phyloP scores from a whole-genome alignment of 345 rosid species.

The Salix brachista region DNA sequence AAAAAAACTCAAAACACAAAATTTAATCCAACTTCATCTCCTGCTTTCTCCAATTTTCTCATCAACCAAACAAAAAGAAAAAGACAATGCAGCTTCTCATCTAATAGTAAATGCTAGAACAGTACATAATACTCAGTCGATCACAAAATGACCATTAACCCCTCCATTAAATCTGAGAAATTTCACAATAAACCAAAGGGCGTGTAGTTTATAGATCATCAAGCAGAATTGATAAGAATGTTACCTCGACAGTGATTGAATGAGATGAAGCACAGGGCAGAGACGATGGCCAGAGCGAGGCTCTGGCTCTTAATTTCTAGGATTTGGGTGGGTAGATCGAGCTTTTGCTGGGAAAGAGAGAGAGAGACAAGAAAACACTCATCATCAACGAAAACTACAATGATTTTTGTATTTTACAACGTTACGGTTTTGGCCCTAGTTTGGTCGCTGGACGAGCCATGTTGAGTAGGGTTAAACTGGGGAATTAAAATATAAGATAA shows the following conservation, averaged over 20 bases:
- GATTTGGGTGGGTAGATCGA: conserved; percentile 16
- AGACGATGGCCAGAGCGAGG: not conserved
- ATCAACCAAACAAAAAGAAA: not conserved
- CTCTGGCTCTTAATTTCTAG: not conserved
- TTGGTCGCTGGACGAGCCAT: too few relatives aligned
- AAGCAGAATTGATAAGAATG: not conserved
- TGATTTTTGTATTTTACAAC: not conserved
- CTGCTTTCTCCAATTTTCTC: not conserved
- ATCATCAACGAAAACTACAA: conserved; percentile 25
- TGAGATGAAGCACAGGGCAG: not conserved
- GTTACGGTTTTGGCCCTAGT: conserved; percentile 24
- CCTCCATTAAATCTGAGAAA: conserved; percentile 5
- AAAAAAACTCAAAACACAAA: not conserved
- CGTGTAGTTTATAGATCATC: conserved; percentile 1
- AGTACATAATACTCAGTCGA: not conserved
- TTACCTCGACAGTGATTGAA: conserved; percentile 11
- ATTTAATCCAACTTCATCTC: not conserved
- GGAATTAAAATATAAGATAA: not conserved
- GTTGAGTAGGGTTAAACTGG: not conserved
- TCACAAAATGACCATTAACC: not conserved
- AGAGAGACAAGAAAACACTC: not conserved
- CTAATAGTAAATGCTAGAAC: not conserved
- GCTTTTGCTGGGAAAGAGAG: not conserved
- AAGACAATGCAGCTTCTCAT: not conserved
- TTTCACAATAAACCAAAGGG: not conserved